Base-by-base conservation (phyloP, 176 grass and related monocot genomes). In the Pontederia paniculata region DNA sequence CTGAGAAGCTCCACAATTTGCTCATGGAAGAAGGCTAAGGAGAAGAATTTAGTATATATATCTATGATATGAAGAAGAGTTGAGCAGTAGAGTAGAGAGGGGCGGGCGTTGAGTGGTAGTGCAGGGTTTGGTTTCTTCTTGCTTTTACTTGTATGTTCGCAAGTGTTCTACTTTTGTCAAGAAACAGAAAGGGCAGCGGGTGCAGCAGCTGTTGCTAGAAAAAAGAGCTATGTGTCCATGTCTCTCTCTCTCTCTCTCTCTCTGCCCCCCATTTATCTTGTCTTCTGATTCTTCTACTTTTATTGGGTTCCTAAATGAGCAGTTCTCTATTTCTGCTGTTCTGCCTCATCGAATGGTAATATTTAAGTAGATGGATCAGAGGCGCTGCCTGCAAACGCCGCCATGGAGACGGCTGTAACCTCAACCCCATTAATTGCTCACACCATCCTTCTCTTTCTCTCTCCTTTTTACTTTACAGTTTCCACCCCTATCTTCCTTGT, bases 381-480 rank as follows among this genome's bases (percentile, higher is more conserved):
- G 89, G 82, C 64, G 80, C 54, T 54, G 52, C 69, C 85, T 95
- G 90, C 84, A n/a, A 67, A 86, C 85, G 90, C 90, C 90, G 90
- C 90, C 91, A 95, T 80, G 71, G 85, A 68, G 74, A 76, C 81
- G 88, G 82, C 81, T 49, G 64, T 54, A 74, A 69, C 71, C 91
- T 25, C 76, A 81, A 81, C 45, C 42, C 68, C 79, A 84, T 87
- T 95, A 82, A 89, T 77, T 89, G 69, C 81, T 70, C 62, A 21
- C 55, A 46, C 61, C 60, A 48, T 25, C 48, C 17, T 66, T 19
- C 17, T 46, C 16, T 42, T 42, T 60, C 63, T 57, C 22, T 43
- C 62, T 47, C 28, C 42, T 6, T 2, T 23, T 9, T 4, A n/a
- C 18, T 20, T 10, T n/a, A 54, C 22, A 54, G 22, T 54, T 54